Evolutionary conservation across 805 yeast genomes (phyloP), one percentile per base, ranked within the genome.

Genomic region (Ogataea degrootiae): DNA sequence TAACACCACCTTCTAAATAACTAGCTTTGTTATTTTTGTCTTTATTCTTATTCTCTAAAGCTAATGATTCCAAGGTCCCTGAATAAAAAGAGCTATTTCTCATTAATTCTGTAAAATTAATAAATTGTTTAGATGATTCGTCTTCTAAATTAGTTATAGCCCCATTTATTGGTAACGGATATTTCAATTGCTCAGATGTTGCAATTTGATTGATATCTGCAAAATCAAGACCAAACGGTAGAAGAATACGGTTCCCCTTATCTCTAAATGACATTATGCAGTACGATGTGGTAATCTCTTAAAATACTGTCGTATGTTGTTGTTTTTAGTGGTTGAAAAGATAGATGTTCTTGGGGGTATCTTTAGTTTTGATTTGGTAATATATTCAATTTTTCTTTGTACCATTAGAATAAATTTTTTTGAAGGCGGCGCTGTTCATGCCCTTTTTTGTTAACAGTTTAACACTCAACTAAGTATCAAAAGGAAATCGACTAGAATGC

Each of bases 151-250:
- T 65, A 5, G 75, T 73, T 17, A 81, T 66, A 6, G 79, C 73
- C 0, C 87, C 87, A 61, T 82, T 80, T 3, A 85, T 77, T 1
- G 94, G 94, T 21, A 86, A 61, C 22, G 78, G 70, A 65, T 62
- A 75, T 61, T 69, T 66, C 46, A 56, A 44, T 37, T 58, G 55
- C 54, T 73, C 61, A n/a, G 53, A 51, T 8, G 54, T 23, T 50
- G 72, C 61, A 48, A 73, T 68, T 43, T 71, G 63, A 40, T 62
- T 63, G 22, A 85, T 72, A 59, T 85, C 92, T 31, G 76, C 72
- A 61, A 80, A 83, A 44, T 82, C 87, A 43, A 85, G 64, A 11
- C 94, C 91, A 65, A 84, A 83, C n/a, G 91, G 91, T 44, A 85
- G 66, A 54, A 68, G 37, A 6, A 67, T 56, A 56, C 79, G 71